Conservation (phyloP, 768 basidiomycete species). For the Termitomyces bulborhizus region DNA sequence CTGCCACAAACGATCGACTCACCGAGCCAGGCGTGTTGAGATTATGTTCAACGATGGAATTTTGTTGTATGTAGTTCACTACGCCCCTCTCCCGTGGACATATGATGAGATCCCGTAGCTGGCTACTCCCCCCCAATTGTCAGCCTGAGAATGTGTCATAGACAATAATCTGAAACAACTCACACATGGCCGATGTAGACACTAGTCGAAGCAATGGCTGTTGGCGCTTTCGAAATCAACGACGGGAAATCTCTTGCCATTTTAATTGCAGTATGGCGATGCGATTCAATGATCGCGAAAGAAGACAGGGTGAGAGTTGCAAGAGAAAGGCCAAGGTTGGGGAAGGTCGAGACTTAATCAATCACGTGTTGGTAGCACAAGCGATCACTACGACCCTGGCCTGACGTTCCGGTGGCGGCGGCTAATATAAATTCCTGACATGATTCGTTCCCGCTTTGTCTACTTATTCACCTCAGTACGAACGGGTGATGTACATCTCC, state of each 20-base stretch:
- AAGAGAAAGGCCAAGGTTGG: not conserved
- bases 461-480: too few relatives aligned
- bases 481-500: not conserved
- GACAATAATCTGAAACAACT: conserved; percentile 18
- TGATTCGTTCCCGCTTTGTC: too few relatives aligned
- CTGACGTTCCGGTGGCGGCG: not conserved
- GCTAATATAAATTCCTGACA: not conserved
- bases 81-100: conserved; percentile 63
- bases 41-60: conserved; percentile 57
- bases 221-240: conserved; percentile 37
- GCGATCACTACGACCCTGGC: not conserved
- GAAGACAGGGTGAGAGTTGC: not conserved
- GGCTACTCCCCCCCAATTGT: conserved; percentile 31
- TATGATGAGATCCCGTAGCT: conserved; percentile 73
- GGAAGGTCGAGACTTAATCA: not conserved
- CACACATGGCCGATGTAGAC: conserved; percentile 63
- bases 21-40: conserved; percentile 41
- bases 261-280: conserved; percentile 14
- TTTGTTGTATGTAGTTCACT: conserved; percentile 53
- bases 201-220: conserved; percentile 31
- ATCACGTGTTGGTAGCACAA: not conserved
- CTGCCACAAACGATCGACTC: conserved; percentile 16
- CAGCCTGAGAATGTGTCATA: not conserved
- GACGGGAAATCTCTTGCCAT: conserved; percentile 46
- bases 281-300: conserved; percentile 4